Base-by-base conservation (phyloP, 2,329 filamentous ascomycete genomes). In the Beauveria brongniartii region DNA sequence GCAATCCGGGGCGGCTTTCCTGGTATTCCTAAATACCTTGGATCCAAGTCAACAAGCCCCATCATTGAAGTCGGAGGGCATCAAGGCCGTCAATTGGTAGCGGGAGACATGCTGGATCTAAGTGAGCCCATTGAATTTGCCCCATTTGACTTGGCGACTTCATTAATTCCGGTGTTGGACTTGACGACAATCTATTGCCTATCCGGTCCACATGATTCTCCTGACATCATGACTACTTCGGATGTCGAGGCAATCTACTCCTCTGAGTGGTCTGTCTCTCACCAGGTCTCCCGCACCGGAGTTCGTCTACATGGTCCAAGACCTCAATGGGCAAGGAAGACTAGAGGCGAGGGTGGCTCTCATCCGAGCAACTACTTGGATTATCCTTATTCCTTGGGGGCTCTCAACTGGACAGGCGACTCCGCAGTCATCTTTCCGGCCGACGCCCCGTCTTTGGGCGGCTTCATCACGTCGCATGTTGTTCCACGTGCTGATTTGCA, bases 301-400 rank as follows among this genome's bases (percentile, higher is more conserved):
- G 82, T 88, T 28, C 78, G 85, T 7, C 74, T 88, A 0, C 70
- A 84, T 1, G 85, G 85, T 0, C 83, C 84, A 0, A 77, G 78
- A 0, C 82, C 82, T 0, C 77, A 80, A 63, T 88, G 82, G 80
- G 81, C 83, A 16, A 74, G 85, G 7, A 69, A 77, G 37, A 79
- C 83, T 64, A 85, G 85, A 12, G 85, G 84, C 0, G 84, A 86
- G 63, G 85, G 83, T 8, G 85, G 85, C 12, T 77, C 81, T 1
- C 85, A 88, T 68, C 85, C 85, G 0, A 80, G 76, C 40, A 85
- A 86, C 63, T 66, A 82, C 18, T 77, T 83, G 24, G 81, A 84
- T 63, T 84, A 86, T 64, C 83, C 83, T 2, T 87, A 86, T 67
- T 80, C 81, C 0, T 68, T 82, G 1, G 83, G 83, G 0, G 78